Conservation (phyloP, 192 early-diverging fungal genomes). For the Podila horticola region DNA sequence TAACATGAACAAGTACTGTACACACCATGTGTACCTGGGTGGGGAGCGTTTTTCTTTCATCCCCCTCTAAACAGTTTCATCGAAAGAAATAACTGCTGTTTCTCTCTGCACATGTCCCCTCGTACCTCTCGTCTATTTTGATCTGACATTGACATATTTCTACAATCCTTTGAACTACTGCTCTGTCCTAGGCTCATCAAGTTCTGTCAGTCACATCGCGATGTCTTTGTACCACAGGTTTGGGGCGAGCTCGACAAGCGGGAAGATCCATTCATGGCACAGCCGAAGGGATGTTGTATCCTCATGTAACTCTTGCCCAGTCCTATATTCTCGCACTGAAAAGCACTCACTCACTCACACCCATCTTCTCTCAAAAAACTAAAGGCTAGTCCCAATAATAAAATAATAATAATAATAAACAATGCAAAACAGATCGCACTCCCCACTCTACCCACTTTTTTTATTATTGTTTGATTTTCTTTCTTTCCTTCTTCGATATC, state of each 20-base stretch:
- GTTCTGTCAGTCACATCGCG: slow-evolving; percentile 30
- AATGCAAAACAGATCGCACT: background rate
- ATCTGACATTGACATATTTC: background rate
- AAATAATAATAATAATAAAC: too few relatives aligned
- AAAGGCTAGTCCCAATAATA: too few relatives aligned
- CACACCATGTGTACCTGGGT: background rate
- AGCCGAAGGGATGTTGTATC: slow-evolving; percentile 39
- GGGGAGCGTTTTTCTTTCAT: background rate
- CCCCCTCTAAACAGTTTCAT: background rate
- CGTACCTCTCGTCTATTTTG: too few relatives aligned
- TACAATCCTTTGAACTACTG: background rate
- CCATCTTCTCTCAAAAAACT: too few relatives aligned
- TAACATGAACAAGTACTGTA: background rate
- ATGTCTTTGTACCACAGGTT: slow-evolving; percentile 48
- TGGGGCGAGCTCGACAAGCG: slow-evolving; percentile 47
- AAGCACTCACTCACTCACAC: too few relatives aligned
- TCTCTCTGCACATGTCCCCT: background rate
- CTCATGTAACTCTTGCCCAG: slow-evolving; percentile 20
- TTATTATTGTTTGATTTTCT: background rate
- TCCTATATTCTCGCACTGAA: too few relatives aligned
- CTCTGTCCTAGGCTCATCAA: slow-evolving; percentile 30
- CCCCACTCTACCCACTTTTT: background rate
- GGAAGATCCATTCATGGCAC: slow-evolving; percentile 45
- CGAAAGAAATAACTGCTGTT: background rate
- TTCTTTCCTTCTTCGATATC: background rate